Conservation (phyloP, 768 basidiomycete genomes). For the Calocera cornea region DNA sequence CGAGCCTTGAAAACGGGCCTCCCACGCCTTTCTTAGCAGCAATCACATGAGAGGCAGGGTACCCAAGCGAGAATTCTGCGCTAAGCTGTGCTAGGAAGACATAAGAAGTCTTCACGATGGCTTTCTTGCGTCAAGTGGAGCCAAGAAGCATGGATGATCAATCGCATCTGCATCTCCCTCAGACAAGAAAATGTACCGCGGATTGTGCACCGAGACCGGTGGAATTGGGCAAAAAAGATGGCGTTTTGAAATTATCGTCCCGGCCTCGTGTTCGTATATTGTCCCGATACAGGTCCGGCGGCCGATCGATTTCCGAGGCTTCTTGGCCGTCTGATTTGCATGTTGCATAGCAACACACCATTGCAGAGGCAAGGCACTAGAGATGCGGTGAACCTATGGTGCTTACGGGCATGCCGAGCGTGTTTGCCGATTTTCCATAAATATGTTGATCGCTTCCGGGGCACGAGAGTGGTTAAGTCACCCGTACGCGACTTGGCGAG, state of each 20-base stretch:
- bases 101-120: not conserved
- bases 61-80: not conserved
- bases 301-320: conserved; percentile 5
- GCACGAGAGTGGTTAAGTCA: not conserved
- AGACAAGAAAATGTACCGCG: not conserved
- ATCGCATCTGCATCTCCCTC: not conserved
- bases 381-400: not conserved
- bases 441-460: not conserved
- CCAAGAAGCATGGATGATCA: not conserved
- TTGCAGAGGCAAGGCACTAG: not conserved
- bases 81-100: not conserved
- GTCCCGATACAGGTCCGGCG: conserved; percentile 1
- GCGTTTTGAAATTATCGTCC: not conserved
- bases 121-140: not conserved
- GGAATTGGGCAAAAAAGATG: not conserved
- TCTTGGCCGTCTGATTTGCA: not conserved
- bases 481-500: not conserved
- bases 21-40: not conserved
- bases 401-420: not conserved
- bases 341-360: conserved; percentile 2
- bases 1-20: too few species aligned
- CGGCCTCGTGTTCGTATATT: conserved; percentile 2
- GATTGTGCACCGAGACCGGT: not conserved
- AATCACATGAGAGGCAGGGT: not conserved
- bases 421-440: not conserved